Evolutionary conservation across 345 rosid genomes (phyloP), one percentile per base, ranked within the genome.

Genomic region (Bruguiera sexangula): DNA sequence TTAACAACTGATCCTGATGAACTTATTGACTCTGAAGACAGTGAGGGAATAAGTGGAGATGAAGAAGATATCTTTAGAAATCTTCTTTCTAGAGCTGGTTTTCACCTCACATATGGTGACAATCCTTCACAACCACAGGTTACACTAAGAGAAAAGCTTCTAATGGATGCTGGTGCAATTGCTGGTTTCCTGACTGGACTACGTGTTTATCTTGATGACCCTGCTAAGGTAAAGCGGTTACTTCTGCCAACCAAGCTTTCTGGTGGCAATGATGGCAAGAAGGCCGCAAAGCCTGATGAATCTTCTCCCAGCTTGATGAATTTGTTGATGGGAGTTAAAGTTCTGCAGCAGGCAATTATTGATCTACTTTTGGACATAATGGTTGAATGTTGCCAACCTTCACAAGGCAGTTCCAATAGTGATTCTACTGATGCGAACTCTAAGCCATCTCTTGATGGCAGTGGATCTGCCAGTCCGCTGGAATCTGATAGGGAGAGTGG

Each of bases 1-100:
- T 78, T 96, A 82, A 90, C 97, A 65, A 96, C 99, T 55, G 99
- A 96, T 86, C 99, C 99, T 76, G 99, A 96, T 82, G 99, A 96
- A 71, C 90, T 92, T 62, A 80, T 96, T 85, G 99, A 90, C 81
- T 92, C 99, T 74, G 99, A 96, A 61, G 99, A 89, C 63, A 90
- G 98, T 76, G 99, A 92, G 73, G 97, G 92, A 76, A 83, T 90
- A 59, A 89, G 97, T 64, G 97, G 97, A 70, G 99, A 92, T 68
- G 99, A 96, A 83, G 99, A 96, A 86, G 99, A 90, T 68, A 92
- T 95, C n/a, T 86, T 96, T 73, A 78, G 95, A 75, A 92, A 85
- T 81, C 97, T 96, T 81, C 99, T 96, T 72, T 84, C 97, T 20
- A 89, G 86, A 78, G 99, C 99, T 80, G 98, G 99, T 62, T 90